A percentile compares a stretch with the other conserved stretches of the same genome.
Conservation (phyloP, 2,329 filamentous ascomycete species). For the Lachnellula occidentalis region DNA sequence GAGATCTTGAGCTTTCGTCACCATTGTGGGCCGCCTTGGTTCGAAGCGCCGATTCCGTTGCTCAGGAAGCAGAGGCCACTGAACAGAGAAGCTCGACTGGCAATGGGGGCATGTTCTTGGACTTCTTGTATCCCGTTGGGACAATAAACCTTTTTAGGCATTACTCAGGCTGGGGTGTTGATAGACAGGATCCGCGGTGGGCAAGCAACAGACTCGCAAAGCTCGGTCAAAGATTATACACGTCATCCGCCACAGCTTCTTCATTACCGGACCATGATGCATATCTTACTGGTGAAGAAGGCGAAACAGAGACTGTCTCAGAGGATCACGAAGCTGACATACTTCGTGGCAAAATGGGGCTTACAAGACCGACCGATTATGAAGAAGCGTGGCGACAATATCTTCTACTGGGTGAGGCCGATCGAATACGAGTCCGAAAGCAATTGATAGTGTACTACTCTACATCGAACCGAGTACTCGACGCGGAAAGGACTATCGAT, state of each 20-base stretch:
- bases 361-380: slow-evolving; percentile 20
- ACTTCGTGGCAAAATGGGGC: slow-evolving; percentile 14
- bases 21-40: slow-evolving; percentile 28
- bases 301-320: not conserved
- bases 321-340: not conserved
- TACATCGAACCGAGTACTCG: slow-evolving; percentile 32
- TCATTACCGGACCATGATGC: not conserved
- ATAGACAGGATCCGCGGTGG: slow-evolving; percentile 23
- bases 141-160: slow-evolving; percentile 33
- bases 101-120: slow-evolving; percentile 27
- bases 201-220: slow-evolving; percentile 14
- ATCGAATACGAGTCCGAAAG: slow-evolving; percentile 18
- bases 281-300: no score
- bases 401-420: slow-evolving; percentile 14
- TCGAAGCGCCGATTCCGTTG: slow-evolving; percentile 12
- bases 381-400: slow-evolving; percentile 41
- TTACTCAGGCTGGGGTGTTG: slow-evolving; percentile 22
- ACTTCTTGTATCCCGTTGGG: slow-evolving; percentile 38
- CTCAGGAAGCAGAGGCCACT: slow-evolving; percentile 11
- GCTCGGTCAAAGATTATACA: slow-evolving; percentile 30
- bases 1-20: slow-evolving; percentile 27
- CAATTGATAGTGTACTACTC: slow-evolving; percentile 35
- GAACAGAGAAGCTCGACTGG: slow-evolving; percentile 5
- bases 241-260: slow-evolving; percentile 26
- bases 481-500: slow-evolving; percentile 38